Evolutionary conservation across 177 flowering plant genomes (phyloP), one percentile per base, ranked within the genome.

Genomic region (Vitis hybrid): DNA sequence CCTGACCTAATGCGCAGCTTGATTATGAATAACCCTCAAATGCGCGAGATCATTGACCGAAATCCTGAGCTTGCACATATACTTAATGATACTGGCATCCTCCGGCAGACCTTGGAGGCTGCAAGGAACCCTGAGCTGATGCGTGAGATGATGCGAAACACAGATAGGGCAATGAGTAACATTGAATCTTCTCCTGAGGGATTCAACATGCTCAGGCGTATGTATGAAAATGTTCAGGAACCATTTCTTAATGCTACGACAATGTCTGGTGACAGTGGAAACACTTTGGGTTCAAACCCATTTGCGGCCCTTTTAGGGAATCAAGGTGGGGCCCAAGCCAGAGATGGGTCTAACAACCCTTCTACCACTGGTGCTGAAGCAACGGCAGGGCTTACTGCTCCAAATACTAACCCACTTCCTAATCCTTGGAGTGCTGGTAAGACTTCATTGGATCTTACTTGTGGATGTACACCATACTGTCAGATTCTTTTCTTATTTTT

Each of bases 61-160:
- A 95, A 95, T 68, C 99, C 99, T 44, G 99, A 95, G 78, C 94
- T 95, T 73, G 99, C 85, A 1, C 99, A 94, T 67, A 76, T 95
- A 73, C 92, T 95, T 15, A 95, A 94, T 86, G 99, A 95, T 70
- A 98, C 99, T 18, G 81, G 89, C 67, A 89, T 85, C 56, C 91
- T 95, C 11, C 86, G 97, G 1, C 99, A 95, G 81, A 94, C 99
- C 6, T 72, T 95, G 44, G 99, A 95, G 77, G 94, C 99, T 72
- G 97, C 98, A 11, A 86, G 97, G 75, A 95, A 92, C 71, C 99
- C 99, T 54, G 99, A 96, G 79, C 87, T 96, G 38, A 94, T 96
- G 99, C 92, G 99, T 38, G 99, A 96, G 81, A 94, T 96, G 98
- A 96, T 94, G 99, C 88, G 99, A 17, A 96, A 96, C 76, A 96